Base-by-base conservation (phyloP, 2,329 filamentous ascomycete genomes). In the Cercospora beticola region DNA sequence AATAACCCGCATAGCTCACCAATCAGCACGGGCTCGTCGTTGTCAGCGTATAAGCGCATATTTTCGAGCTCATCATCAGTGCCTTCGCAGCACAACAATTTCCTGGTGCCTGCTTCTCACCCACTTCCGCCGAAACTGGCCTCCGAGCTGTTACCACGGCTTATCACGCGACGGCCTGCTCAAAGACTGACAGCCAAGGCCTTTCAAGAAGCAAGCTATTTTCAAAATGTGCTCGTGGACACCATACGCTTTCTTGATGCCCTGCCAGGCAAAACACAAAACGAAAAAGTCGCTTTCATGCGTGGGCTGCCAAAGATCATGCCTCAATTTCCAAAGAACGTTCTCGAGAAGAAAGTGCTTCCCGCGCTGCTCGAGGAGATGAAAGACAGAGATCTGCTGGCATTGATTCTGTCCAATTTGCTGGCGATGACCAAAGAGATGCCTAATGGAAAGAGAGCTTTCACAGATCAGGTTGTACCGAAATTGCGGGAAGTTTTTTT, bases 141-240 rank as follows among this genome's bases (percentile, higher is more conserved):
- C 9, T 85, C 86, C 18, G 87, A 91, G 70, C 91, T 98, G 0
- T 82, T 99, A 4, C 93, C 95, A 2, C 86, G 91, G 28, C 86
- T 99, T 56, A 94, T 99, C 67, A 95, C 94, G 0, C 87, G 95
- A 71, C 86, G 93, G 65, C 93, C 95, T 2, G 93, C 93, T 3
- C 92, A 97, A 78, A 88, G 95, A 56, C 87, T 98, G 83, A 93
- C 89, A 28, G 93, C 94, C 4, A 89, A 88, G 64, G 94, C 97
- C 75, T 98, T 99, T 74, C 95, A 99, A 77, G 89, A 97, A 79
- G 96, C 93, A 76, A 90, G 92, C 73, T 99, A 96, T 78, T 99
- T 99, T 78, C 93, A 99, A 81, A 99, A 98, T 76, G 92, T 98
- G 57, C 85, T 99, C 4, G 93, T 99, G 23, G 97, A 94, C 0